Evolutionary conservation across 345 rosid genomes (phyloP), one percentile per base, ranked within the genome.

Genomic region (Salix exigua): DNA sequence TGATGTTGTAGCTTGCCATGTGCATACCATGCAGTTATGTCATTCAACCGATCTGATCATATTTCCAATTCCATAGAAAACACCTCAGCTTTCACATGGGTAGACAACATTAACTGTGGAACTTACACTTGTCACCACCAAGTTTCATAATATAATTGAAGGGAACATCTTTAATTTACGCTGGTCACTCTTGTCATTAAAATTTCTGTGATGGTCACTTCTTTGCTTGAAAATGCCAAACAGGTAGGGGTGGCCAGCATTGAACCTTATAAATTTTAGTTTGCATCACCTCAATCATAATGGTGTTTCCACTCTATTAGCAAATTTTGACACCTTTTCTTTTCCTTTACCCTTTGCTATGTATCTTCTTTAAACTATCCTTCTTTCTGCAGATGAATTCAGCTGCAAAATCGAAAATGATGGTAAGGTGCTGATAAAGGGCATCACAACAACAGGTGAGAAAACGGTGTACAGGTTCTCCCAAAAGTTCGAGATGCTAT

Each of bases 361-460:
- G 31, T 17, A 0, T 25, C 63, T 28, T 51, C 4, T n/a, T 4
- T 50, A 31, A 58, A 37, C 25, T 61, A 14, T 38, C 7, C n/a
- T 25, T 35, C 67, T 48, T 73, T 40, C 16, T 84, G 76, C 91
- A 92, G 98, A 83, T 82, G 89, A 86, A 23, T 94, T 94, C 86
- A 84, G 84, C 28, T 94, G 94, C 48, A 82, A 80, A 17, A 81
- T 94, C 7, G 85, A 87, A 58, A 82, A 85, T 14, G 88, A 86
- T 31, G 97, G 95, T 28, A 87, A 44, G 73, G 83, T 94, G 65
- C 17, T 73, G 25, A 86, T 92, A 71, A 88, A 86, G 70, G 96
- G 97, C 44, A 76, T 86, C 26, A 88, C 91, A 5, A 88, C 87
- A 2, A 90, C 92, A 0, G 97, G 97, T 19, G 97, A 92, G 84